Evolutionary conservation across 768 basidiomycete species (phyloP), one percentile per base, ranked within the genome.

Genomic region (Podaxis sp.): DNA sequence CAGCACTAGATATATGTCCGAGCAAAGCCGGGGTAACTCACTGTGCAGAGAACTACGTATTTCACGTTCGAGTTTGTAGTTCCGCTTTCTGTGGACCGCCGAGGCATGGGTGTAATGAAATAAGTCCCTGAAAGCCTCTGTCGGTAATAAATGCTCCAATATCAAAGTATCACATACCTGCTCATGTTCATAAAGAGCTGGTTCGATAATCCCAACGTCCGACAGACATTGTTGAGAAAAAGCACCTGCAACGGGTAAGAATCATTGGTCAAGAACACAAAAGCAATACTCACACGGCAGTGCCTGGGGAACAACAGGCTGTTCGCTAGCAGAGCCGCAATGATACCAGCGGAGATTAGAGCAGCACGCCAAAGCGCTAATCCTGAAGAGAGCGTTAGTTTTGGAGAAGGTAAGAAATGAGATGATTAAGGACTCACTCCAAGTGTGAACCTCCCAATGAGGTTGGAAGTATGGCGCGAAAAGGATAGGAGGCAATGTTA

Each of bases 281-380:
- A 42, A 15, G 17, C 7, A 19, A 9, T 0, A 63, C 73, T 33
- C 67, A 82, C 81, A 56, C 81, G 72, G 67, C 79, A 78, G 65
- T 83, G 80, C 48, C 78, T 75, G 49, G 82, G 82, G 64, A 80
- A 83, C 6, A 83, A 59, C 4, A 82, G 51, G 33, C 75, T 77
- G 65, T 82, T 83, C 71, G 79, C 72, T 28, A 75, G 44, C 8
- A 84, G 67, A 3, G 82, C 83, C 13, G 75, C 75, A 26, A 82
- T 64, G 57, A 84, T 81, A 11, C 82, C 82, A 19, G 74, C 71
- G 55, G 72, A 71, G 30, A 84, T 84, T 73, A 80, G 77, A 2
- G 69, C 65, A 15, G 75, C 77, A 52, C 81, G 73, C 49, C 77
- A 70, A 11, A 74, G 65, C 13, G 80, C 77, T 8, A 83, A 69